Conservation (phyloP, 805 yeast species). For the Metschnikowia chrysomelidarum region DNA sequence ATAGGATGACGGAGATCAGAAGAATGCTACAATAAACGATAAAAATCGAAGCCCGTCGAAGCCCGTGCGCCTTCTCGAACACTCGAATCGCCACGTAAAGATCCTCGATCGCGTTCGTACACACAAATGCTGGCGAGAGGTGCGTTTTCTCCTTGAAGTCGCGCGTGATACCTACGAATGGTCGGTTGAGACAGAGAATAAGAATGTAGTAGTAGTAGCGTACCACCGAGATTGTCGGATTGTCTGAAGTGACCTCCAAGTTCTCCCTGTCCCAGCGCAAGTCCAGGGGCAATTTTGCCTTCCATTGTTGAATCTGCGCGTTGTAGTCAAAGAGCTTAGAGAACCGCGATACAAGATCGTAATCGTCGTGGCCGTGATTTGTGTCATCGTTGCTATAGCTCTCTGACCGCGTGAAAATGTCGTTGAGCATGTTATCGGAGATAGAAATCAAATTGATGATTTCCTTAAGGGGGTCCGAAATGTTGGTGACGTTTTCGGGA, state of each 20-base stretch:
- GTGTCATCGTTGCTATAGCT: slow-evolving; percentile 21
- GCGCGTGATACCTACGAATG: slow-evolving; percentile 46
- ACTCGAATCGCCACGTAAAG: slow-evolving; percentile 36
- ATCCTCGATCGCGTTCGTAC: slow-evolving; percentile 42
- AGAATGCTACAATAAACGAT: slow-evolving; percentile 48
- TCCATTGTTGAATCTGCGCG: slow-evolving; percentile 51
- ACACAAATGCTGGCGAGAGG: slow-evolving; percentile 34
- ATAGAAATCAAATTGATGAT: slow-evolving; percentile 43
- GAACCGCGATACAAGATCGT: slow-evolving; percentile 40
- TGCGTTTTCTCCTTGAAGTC: slow-evolving; percentile 16
- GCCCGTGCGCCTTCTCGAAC: slow-evolving; percentile 41
- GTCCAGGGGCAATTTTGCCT: slow-evolving; percentile 45
- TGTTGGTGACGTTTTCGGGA: slow-evolving; percentile 30
- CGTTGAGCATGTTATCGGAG: slow-evolving; percentile 45
- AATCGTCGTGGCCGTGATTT: slow-evolving; percentile 30
- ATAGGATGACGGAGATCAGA: slow-evolving; percentile 41
- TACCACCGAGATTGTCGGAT: slow-evolving; percentile 53
- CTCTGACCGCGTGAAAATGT: slow-evolving; percentile 42
- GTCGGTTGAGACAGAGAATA: slow-evolving; percentile 57
- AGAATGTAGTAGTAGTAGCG: slow-evolving; percentile 59
- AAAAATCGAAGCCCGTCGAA: slow-evolving; percentile 42
- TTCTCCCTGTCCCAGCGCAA: slow-evolving; percentile 47
- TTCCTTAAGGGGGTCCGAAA: slow-evolving; percentile 43
- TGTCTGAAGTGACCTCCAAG: slow-evolving; percentile 44
- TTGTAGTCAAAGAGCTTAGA: slow-evolving; percentile 46